Percentiles rank a stretch among this genome's conserved stretches.
Evolutionary conservation across 345 rosid species (phyloP).

Genomic region (Hibiscus syriacus): DNA sequence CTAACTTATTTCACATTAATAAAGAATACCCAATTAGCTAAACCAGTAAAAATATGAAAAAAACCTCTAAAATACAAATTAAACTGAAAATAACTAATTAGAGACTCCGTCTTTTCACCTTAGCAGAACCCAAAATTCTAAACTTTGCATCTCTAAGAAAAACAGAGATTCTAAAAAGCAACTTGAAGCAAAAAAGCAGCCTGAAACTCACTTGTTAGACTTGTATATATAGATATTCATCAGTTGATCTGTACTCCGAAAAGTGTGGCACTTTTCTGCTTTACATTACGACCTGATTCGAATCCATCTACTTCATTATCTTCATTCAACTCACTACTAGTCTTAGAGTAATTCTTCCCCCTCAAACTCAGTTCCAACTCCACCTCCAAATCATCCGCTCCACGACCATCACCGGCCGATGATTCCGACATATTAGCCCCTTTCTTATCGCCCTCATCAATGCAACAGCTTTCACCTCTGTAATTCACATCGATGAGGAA

Average conservation of each 20-base stretch:
- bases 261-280: constrained; percentile 32
- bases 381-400: constrained; percentile 12
- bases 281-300: background rate
- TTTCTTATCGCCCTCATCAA: background rate
- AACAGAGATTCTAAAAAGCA: constrained; percentile 12
- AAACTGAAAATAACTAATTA: constrained; percentile 4
- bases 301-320: background rate
- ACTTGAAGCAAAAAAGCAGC: too few species aligned
- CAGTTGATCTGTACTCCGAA: constrained; percentile 46
- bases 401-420: too few species aligned
- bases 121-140: background rate
- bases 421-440: constrained; percentile 1
- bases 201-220: too few species aligned
- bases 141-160: background rate
- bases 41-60: background rate
- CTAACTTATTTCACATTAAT: background rate
- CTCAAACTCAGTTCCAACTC: constrained; percentile 27
- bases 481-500: constrained; percentile 36
- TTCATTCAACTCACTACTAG: constrained; percentile 1
- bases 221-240: too few species aligned
- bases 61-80: background rate
- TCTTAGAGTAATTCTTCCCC: constrained; percentile 2
- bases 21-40: background rate
- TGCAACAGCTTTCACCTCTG: background rate
- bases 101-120: background rate